These are phyloP conservation scores for Pythium volutum DNA, from an alignment of 352 stramenopile genomes.

Conservation along the genomic window DNA sequence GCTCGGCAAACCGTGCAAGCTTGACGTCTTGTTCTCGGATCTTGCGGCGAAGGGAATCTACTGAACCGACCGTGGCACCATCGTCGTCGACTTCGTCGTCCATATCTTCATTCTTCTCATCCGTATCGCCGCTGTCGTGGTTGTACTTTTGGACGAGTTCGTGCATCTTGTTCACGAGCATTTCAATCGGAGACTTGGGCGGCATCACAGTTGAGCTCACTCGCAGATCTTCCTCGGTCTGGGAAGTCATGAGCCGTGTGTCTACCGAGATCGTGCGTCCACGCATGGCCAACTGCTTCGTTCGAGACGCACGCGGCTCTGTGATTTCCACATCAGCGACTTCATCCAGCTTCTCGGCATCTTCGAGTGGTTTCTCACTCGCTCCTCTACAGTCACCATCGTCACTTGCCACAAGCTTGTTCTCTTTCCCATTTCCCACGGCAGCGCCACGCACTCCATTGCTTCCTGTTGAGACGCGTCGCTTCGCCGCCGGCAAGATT, in stretches of 20 bases:
- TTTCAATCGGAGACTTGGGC: slow-evolving; percentile 38
- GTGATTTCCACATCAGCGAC: neutral
- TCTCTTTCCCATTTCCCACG: neutral
- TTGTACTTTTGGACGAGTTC: slow-evolving; percentile 51
- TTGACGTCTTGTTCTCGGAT: slow-evolving; percentile 32
- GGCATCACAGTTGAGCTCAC: slow-evolving; percentile 12
- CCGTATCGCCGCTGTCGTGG: neutral
- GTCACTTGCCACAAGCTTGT: too few species aligned
- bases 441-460: neutral
- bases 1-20: slow-evolving; percentile 30
- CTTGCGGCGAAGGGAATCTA: slow-evolving; percentile 24
- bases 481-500: slow-evolving; percentile 12
- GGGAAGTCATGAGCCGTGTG: slow-evolving; percentile 2
- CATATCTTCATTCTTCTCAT: neutral
- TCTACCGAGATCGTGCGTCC: slow-evolving; percentile 18
- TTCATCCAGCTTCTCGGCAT: neutral
- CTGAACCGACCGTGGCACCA: neutral
- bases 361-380: neutral
- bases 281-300: neutral
- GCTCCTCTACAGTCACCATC: too few species aligned
- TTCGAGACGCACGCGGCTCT: neutral
- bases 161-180: slow-evolving; percentile 57
- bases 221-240: neutral
- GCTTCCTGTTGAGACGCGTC: neutral
- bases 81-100: neutral